Conservation (phyloP, 257 asterid species). For the Solanum piurae region DNA sequence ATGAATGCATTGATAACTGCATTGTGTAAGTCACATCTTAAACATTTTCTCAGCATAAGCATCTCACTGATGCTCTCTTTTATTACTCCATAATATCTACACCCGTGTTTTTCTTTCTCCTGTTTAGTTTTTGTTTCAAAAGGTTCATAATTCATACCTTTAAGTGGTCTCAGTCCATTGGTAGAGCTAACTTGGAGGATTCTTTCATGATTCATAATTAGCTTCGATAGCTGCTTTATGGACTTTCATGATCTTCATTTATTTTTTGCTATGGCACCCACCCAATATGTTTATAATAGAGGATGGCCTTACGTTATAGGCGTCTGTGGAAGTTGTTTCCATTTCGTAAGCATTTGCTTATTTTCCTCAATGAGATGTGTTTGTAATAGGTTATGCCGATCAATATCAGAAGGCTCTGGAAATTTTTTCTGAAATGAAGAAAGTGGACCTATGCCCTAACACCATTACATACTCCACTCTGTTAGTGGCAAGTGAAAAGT, state of each 20-base stretch:
- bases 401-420: constrained; percentile 68
- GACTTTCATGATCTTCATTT: neutral
- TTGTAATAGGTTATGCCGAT: constrained; percentile 64
- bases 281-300: neutral
- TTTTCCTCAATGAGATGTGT: neutral
- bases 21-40: constrained; percentile 53
- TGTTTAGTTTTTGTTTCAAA: neutral
- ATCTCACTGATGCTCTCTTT: neutral
- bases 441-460: constrained; percentile 58
- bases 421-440: constrained; percentile 64
- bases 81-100: neutral
- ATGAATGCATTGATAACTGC: constrained; percentile 94
- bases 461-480: constrained; percentile 85
- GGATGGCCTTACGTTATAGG: neutral
- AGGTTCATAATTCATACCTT: neutral
- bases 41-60: neutral
- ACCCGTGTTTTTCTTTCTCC: neutral
- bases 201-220: neutral
- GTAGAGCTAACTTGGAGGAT: neutral
- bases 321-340: neutral
- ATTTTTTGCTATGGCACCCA: neutral
- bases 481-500: constrained; percentile 87
- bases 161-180: neutral
- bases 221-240: neutral
- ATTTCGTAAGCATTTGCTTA: neutral